These are phyloP conservation scores for Xylaria sp. DNA, from an alignment of 2,329 filamentous ascomycete species.

Conservation along the genomic window DNA sequence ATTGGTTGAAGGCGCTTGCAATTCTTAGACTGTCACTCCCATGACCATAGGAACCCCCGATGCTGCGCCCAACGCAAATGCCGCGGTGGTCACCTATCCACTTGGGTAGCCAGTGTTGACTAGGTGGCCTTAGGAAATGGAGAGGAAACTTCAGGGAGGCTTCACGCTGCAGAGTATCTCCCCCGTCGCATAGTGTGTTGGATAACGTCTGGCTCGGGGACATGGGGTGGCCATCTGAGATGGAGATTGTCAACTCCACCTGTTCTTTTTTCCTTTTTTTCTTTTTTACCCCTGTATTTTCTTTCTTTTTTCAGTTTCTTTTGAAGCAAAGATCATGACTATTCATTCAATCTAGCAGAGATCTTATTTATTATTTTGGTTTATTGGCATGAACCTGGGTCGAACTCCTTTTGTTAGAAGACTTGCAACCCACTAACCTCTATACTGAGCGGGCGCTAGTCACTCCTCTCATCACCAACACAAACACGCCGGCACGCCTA, in stretches of 20 bases:
- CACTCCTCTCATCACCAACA: too few relatives aligned
- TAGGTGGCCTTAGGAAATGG: slow-evolving; percentile 74
- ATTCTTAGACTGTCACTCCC: slow-evolving; percentile 62
- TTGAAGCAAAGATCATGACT: too few relatives aligned
- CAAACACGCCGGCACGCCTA: too few relatives aligned
- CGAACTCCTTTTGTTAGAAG: slow-evolving; percentile 27
- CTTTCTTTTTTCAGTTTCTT: background rate
- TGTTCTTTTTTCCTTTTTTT: slow-evolving; percentile 54
- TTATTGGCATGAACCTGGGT: slow-evolving; percentile 12
- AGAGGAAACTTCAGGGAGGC: slow-evolving; percentile 76
- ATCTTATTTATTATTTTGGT: too few relatives aligned
- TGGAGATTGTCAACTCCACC: slow-evolving; percentile 63
- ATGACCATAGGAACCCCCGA: slow-evolving; percentile 66
- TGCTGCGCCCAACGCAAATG: slow-evolving; percentile 74
- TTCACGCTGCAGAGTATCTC: slow-evolving; percentile 79
- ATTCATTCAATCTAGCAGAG: too few relatives aligned
- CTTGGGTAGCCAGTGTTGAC: slow-evolving; percentile 74
- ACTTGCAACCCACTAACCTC: background rate
- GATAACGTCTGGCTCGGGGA: slow-evolving; percentile 73
- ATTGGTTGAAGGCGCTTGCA: slow-evolving; percentile 66
- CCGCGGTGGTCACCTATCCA: slow-evolving; percentile 73
- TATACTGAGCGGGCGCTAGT: too few relatives aligned
- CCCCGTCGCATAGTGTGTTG: slow-evolving; percentile 77
- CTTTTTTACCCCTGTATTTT: background rate
- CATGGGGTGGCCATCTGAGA: slow-evolving; percentile 67